Evolutionary conservation across 108 stramenopile species (phyloP).

Genomic region (Cyclotella choctawhatcheeana): DNA sequence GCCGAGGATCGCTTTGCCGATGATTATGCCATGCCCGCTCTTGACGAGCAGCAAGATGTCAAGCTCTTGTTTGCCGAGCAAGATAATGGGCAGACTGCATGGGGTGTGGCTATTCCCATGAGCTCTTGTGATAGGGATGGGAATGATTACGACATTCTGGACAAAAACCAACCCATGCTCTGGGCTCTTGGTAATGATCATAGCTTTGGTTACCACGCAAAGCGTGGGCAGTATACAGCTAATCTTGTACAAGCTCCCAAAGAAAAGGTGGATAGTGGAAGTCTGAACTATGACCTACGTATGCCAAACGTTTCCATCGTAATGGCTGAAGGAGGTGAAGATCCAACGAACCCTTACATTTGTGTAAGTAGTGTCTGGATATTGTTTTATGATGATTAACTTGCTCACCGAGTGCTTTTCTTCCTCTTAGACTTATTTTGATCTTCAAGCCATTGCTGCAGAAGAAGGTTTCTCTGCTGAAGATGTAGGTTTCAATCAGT

Average conservation of each 20-base stretch:
- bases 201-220: background rate
- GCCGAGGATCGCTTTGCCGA: slow-evolving; percentile 14
- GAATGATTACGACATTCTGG: slow-evolving; percentile 1
- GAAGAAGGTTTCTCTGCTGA: background rate
- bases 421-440: slow-evolving; percentile 11
- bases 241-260: slow-evolving; percentile 1
- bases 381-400: too few relatives aligned
- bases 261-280: background rate
- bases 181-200: slow-evolving; percentile 13
- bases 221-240: background rate
- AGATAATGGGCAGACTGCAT: slow-evolving; percentile 10
- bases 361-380: too few relatives aligned
- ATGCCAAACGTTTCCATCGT: slow-evolving; percentile 10
- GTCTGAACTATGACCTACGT: background rate
- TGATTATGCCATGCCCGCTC: slow-evolving; percentile 3
- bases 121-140: slow-evolving; percentile 2
- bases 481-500: background rate
- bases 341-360: slow-evolving; percentile 13
- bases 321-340: slow-evolving; percentile 3
- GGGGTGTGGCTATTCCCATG: slow-evolving; percentile 11
- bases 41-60: slow-evolving; percentile 18
- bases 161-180: background rate
- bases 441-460: background rate
- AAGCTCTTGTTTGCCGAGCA: slow-evolving; percentile 12
- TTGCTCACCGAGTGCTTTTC: too few relatives aligned